A percentile compares a stretch with the other conserved stretches of the same genome.
phyloP scores from a whole-genome alignment of 257 asterid species.

The Galeopsis tetrahit region DNA sequence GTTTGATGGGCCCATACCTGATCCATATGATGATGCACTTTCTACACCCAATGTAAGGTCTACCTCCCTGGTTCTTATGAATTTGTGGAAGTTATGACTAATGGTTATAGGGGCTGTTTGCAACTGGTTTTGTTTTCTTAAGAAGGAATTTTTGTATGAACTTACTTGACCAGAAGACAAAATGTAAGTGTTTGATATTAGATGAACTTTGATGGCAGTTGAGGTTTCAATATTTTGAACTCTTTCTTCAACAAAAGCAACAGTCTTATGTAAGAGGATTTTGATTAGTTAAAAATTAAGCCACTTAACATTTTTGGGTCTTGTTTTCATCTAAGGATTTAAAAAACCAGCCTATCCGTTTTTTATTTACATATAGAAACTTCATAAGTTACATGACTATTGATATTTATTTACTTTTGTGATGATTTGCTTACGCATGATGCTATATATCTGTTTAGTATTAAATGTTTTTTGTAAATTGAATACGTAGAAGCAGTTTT shows the following conservation, averaged over 20 bases:
- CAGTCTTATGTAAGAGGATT: background rate
- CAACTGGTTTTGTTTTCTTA: background rate
- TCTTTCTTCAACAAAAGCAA: background rate
- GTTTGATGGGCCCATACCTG: constrained; percentile 85
- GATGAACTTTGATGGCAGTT: background rate
- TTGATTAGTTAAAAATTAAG: constrained; percentile 1
- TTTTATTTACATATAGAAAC: background rate
- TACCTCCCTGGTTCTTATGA: constrained; percentile 14
- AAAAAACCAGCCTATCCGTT: constrained; percentile 9
- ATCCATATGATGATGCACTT: constrained; percentile 83
- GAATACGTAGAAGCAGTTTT: background rate
- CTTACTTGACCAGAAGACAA: background rate
- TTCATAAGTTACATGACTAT: background rate
- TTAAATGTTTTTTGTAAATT: background rate
- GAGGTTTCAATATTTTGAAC: constrained; percentile 13
- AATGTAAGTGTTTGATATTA: background rate
- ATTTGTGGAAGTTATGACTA: background rate
- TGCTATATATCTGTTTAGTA: background rate
- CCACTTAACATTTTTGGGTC: background rate
- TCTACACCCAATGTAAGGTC: constrained; percentile 88
- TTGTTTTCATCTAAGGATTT: background rate
- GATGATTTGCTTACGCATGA: background rate
- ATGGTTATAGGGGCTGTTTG: background rate
- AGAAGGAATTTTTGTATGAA: background rate
- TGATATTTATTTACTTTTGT: constrained; percentile 7